These are phyloP conservation scores for Isatis tinctoria DNA, from an alignment of 345 rosid genomes.

Conservation along the genomic window DNA sequence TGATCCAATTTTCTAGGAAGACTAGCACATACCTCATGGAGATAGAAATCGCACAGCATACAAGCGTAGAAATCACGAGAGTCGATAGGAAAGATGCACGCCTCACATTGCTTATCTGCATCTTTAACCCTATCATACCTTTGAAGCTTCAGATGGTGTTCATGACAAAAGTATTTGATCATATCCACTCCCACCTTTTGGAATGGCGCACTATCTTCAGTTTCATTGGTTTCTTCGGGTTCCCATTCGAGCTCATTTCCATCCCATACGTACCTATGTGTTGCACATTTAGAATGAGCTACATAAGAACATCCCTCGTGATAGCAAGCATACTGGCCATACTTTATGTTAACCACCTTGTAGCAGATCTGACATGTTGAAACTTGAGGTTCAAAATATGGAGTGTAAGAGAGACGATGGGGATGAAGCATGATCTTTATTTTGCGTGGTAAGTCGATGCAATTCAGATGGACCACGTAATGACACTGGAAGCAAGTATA, in stretches of 20 bases:
- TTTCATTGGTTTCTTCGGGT: not conserved
- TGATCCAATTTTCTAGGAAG: not conserved
- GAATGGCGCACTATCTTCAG: not conserved
- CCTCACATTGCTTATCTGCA: not conserved
- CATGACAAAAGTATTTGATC: not conserved
- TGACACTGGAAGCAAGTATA: not conserved
- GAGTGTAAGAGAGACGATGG: not conserved
- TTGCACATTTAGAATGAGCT: not conserved
- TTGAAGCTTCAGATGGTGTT: not conserved
- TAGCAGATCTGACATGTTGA: not conserved
- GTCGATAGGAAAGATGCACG: not conserved
- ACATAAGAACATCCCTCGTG: not conserved
- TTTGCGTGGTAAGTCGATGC: not conserved
- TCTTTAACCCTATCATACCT: not conserved
- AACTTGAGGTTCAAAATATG: not conserved
- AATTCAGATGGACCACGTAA: not conserved
- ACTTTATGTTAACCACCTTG: not conserved
- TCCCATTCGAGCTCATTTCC: not conserved
- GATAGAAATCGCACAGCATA: not conserved
- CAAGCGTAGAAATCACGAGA: not conserved
- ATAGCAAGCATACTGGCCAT: not conserved
- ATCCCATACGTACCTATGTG: not conserved
- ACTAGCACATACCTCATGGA: not conserved
- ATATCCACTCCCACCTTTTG: not conserved
- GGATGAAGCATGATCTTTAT: not conserved